phyloP scores from a whole-genome alignment of 2,329 filamentous ascomycete species.

The Daldinia sp. region DNA sequence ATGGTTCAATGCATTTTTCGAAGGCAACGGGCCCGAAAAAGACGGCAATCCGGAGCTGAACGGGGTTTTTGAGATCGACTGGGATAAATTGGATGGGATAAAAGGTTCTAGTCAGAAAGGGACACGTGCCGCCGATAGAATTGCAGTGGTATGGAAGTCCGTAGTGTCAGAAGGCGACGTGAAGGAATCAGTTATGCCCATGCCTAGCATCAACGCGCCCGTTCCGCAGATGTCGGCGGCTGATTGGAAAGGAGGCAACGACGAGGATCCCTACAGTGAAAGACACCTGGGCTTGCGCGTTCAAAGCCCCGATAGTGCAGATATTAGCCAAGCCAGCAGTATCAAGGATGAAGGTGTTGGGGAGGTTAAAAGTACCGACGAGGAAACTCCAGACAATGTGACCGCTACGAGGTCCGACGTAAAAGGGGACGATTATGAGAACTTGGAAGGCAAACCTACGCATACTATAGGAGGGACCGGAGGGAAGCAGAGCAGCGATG shows the following conservation, averaged over 20 bases:
- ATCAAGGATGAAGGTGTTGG: slow-evolving; percentile 54
- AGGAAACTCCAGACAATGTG: slow-evolving; percentile 40
- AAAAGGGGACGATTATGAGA: slow-evolving; percentile 15
- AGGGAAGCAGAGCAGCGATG: slow-evolving; percentile 22
- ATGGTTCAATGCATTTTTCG: slow-evolving; percentile 97
- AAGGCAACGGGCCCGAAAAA: slow-evolving; percentile 78
- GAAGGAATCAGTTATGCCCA: slow-evolving; percentile 62
- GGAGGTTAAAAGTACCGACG: slow-evolving; percentile 29
- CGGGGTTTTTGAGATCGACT: slow-evolving; percentile 67
- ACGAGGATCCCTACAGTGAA: slow-evolving; percentile 57
- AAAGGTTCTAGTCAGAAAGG: slow-evolving; percentile 89
- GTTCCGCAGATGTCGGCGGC: slow-evolving; percentile 75
- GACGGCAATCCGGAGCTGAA: slow-evolving; percentile 71
- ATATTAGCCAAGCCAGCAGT: slow-evolving; percentile 78
- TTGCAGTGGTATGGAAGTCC: slow-evolving; percentile 84
- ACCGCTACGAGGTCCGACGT: slow-evolving; percentile 32
- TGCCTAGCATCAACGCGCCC: slow-evolving; percentile 71
- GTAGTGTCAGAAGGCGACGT: slow-evolving; percentile 42
- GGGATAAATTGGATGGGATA: slow-evolving; percentile 86
- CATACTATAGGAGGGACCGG: slow-evolving; percentile 8
- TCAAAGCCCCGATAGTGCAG: slow-evolving; percentile 69
- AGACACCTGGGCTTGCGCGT: slow-evolving; percentile 75
- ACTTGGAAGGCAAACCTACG: not conserved
- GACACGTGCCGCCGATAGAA: slow-evolving; percentile 78
- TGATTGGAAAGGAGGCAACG: slow-evolving; percentile 74